Base-by-base conservation (phyloP, 306 rosid genomes). In the Inga leiocalycina region DNA sequence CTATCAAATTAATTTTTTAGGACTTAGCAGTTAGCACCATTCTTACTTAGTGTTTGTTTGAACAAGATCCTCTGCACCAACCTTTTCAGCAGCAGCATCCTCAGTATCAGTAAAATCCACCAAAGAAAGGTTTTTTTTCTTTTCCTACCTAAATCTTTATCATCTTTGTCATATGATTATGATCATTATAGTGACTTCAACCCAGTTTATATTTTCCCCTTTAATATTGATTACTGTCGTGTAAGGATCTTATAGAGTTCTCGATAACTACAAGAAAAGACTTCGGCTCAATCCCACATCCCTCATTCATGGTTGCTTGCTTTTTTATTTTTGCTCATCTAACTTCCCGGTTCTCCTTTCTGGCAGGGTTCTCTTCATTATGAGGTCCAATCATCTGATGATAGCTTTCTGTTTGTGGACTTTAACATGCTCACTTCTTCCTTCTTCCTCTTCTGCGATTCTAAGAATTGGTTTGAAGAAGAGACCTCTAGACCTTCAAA, bases 391-490 rank as follows among this genome's bases (percentile, higher is more conserved):
- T 75, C 84, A 85, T 88, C 77, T 91, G 15, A 51, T 76, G 74
- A 87, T 70, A 83, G 84, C 83, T 56, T 85, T 94, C 82, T 91
- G 86, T 86, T 73, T 90, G 30, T 94, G 92, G 97, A 88, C 87
- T 66, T 84, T 91, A 57, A 80, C 84, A 78, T 87, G 88, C 80
- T 84, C 91, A 17, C 74, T 91, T 75, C 86, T 93, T 81, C 92
- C 92, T 74, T 75, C 83, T 82, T 91, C 88, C 76, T 92, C 98
- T 37, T 70, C 44, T 77, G 98, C 87, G 67, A 82, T 94, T 54
- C 34, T 86, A 84, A 89, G 93, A 80, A 79, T 93, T 37, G 81
- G 88, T 75, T 86, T 94, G 87, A 89, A 86, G 90, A 94, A 93
- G 90, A 86, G 88, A 46, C 86, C 78, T 79, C 89, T 91, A 57